Base-by-base conservation (phyloP, 2,329 filamentous ascomycete species). In the Phaeosphaeriaceae sp. region DNA sequence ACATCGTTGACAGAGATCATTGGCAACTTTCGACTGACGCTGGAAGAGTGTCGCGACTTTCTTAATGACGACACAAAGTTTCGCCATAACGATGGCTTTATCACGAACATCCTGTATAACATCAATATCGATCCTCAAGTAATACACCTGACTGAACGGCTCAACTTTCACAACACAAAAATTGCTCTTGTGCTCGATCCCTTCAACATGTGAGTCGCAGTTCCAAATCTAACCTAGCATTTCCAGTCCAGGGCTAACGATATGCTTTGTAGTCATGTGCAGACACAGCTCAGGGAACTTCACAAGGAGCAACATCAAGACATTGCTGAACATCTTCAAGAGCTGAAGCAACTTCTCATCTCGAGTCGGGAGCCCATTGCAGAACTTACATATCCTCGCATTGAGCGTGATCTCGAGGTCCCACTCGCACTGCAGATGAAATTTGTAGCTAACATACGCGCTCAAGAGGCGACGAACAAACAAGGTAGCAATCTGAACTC, bases 51-150 rank as follows among this genome's bases (percentile, higher is more conserved):
- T 48, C 49, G 58, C 24, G 19, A 46, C 9, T 55, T 63, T 10
- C 54, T 67, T 22, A 47, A 61, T 17, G 60, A 65, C 24, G 57
- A 56, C 9, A 22, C 25, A 1, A 59, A 63, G 27, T 63, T 65
- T 44, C 46, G 55, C 9, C 48, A 50, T 22, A 65, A 53, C 22
- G 49, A 51, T 44, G 55, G 57, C n/a, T 49, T 65, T 44, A 57
- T 62, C 22, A 54, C 53, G 2, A 65, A 62, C 25, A 55, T 65
- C 17, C 48, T 62, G 31, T 65, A 61, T 47, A 65, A 65, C 50
- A 58, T 62, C 45, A 56, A 62, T 40, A 44, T 62, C 3, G 59
- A 62, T 40, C 54, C 56, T 7, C 53, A 62, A 33, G 57, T 60
- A 17, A 48, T 53, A 19, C 22, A 31, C 13, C 40, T 62, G 33